These are phyloP conservation scores for Ogataea allantospora DNA, from an alignment of 805 yeast species.

Conservation along the genomic window DNA sequence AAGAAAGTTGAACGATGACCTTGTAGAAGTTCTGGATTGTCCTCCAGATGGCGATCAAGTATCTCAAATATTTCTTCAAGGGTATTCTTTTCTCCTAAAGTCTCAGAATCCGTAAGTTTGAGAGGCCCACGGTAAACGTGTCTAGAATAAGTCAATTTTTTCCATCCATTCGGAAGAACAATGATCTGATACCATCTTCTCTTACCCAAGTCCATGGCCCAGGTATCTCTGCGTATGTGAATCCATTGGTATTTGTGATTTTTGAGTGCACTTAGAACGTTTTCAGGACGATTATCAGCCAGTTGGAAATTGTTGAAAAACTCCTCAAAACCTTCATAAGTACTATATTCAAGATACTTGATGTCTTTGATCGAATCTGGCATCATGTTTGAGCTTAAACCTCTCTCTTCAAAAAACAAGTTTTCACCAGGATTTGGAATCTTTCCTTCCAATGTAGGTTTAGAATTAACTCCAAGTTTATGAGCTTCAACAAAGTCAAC, in stretches of 20 bases:
- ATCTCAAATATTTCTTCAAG: slow-evolving; percentile 20
- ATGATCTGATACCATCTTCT: slow-evolving; percentile 22
- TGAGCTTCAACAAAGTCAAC: slow-evolving; percentile 72
- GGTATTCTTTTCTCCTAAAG: slow-evolving; percentile 12
- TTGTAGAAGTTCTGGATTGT: slow-evolving; percentile 8
- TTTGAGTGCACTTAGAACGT: slow-evolving; percentile 14
- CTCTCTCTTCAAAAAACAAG: slow-evolving; percentile 14
- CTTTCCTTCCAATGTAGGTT: slow-evolving; percentile 27
- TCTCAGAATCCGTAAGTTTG: slow-evolving; percentile 16
- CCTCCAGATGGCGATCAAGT: slow-evolving; percentile 16
- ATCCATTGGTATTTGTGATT: slow-evolving; percentile 21
- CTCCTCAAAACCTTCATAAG: slow-evolving; percentile 29
- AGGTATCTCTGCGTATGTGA: slow-evolving; percentile 19
- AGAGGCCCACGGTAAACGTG: slow-evolving; percentile 12
- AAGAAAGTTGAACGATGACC: slow-evolving; percentile 10
- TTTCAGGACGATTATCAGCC: slow-evolving; percentile 10
- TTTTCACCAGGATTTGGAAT: slow-evolving; percentile 8
- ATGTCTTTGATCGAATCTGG: slow-evolving; percentile 12
- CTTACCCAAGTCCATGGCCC: slow-evolving; percentile 22
- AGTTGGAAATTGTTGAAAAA: slow-evolving; percentile 20
- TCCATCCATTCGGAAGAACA: slow-evolving; percentile 12
- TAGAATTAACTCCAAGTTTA: slow-evolving; percentile 28
- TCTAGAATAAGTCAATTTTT: slow-evolving; percentile 14
- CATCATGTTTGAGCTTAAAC: neutral
- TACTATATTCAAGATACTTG: slow-evolving; percentile 30